These are phyloP conservation scores for Puccinia sorghi DNA, from an alignment of 1,284 basidiomycete genomes.

Conservation along the genomic window DNA sequence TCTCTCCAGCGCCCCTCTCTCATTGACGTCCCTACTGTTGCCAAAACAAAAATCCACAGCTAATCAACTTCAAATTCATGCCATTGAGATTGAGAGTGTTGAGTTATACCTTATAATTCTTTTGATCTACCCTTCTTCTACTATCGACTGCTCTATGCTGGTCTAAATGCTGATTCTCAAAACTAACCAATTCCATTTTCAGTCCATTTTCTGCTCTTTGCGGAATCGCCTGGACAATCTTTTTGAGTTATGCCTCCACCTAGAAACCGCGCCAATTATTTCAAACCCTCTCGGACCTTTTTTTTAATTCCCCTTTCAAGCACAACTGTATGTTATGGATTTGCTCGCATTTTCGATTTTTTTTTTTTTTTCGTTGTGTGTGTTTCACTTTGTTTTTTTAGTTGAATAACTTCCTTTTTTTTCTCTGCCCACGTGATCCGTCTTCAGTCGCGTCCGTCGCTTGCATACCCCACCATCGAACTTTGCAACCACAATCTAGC, in stretches of 20 bases:
- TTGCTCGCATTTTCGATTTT: neutral
- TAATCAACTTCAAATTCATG: slow-evolving; percentile 42
- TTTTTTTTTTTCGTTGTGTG: neutral
- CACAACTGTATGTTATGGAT: neutral
- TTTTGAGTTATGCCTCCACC: slow-evolving; percentile 39
- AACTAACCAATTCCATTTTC: neutral
- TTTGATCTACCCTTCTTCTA: neutral
- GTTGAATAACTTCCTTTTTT: neutral
- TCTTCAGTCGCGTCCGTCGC: neutral
- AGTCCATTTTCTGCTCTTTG: slow-evolving; percentile 38
- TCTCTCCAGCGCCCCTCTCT: too few relatives aligned
- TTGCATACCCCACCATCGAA: slow-evolving; percentile 6
- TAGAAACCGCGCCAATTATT: neutral
- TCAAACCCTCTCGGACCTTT: neutral
- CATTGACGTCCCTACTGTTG: neutral
- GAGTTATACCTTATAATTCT: slow-evolving; percentile 2
- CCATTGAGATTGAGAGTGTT: slow-evolving; percentile 45
- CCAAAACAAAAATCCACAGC: neutral
- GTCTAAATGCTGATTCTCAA: neutral
- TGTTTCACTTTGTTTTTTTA: neutral
- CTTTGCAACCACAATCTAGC: too few relatives aligned
- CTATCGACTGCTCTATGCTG: neutral
- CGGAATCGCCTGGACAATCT: slow-evolving; percentile 43
- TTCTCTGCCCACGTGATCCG: neutral
- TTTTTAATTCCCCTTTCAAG: neutral